These are phyloP conservation scores for Coprinopsis sp. DNA, from an alignment of 768 basidiomycete genomes.

Conservation along the genomic window DNA sequence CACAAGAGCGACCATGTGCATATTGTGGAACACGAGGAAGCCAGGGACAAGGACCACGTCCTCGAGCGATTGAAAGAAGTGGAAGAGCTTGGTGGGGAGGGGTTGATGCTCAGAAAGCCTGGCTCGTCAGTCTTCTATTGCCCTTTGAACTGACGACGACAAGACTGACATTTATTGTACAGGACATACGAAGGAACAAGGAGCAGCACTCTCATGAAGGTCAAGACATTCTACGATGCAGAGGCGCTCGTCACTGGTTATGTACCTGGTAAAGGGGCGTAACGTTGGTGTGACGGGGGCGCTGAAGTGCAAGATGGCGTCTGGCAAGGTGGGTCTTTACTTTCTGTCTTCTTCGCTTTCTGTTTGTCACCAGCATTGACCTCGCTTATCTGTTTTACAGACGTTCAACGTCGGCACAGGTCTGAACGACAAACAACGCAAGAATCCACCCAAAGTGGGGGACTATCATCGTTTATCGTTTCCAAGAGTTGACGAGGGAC, in stretches of 20 bases:
- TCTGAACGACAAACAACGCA: constrained; percentile 48
- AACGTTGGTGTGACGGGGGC: constrained; percentile 46
- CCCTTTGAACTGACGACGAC: no score
- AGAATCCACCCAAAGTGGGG: constrained; percentile 52
- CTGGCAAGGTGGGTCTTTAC: constrained; percentile 44
- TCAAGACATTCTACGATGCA: constrained; percentile 62
- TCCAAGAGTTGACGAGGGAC: constrained; percentile 55
- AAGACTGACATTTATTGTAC: constrained; percentile 3
- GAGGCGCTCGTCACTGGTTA: constrained; percentile 60
- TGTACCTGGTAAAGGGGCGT: constrained; percentile 46
- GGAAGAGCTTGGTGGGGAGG: constrained; percentile 52
- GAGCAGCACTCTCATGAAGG: constrained; percentile 46
- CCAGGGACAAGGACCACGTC: constrained; percentile 44
- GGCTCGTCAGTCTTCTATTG: constrained; percentile 35
- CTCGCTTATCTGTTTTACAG: constrained; percentile 22
- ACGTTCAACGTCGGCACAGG: constrained; percentile 55
- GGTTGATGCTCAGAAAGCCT: constrained; percentile 52
- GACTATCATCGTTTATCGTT: constrained; percentile 52
- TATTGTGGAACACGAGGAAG: constrained; percentile 46
- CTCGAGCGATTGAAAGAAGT: constrained; percentile 50
- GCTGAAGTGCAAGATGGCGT: constrained; percentile 54
- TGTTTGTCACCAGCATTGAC: background rate
- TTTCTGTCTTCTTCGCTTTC: background rate
- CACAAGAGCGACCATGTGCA: constrained; percentile 38
- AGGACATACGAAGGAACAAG: constrained; percentile 49